Evolutionary conservation across 495 filamentous ascomycete genomes (phyloP).

Genomic region (Lentithecium fluviatile): DNA sequence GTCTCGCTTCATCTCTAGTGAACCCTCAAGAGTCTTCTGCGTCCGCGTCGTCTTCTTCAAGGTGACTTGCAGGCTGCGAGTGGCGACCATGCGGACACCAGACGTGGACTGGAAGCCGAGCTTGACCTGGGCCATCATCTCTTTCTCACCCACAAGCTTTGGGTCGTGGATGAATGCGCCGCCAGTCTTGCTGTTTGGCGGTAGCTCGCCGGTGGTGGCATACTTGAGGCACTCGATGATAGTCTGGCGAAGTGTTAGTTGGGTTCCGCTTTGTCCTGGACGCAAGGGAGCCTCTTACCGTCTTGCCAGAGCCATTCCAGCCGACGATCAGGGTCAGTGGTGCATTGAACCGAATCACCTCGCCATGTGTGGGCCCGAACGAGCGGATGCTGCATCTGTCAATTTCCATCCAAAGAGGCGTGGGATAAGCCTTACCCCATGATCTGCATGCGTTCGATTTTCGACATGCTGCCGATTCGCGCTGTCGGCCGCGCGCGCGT

Average conservation of each 20-base stretch:
- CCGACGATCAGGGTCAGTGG: constrained; percentile 95
- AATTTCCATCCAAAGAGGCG: constrained; percentile 1
- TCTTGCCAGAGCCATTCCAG: constrained; percentile 96
- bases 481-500: not conserved
- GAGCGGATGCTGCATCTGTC: constrained; percentile 69
- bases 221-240: constrained; percentile 99
- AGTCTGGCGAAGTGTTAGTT: constrained; percentile 52
- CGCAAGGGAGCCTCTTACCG: constrained; percentile 47
- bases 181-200: constrained; percentile 81
- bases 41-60: constrained; percentile 74
- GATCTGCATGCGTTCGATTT: constrained; percentile 87
- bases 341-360: constrained; percentile 85
- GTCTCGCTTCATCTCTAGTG: constrained; percentile 68
- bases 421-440: constrained; percentile 55
- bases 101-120: constrained; percentile 76
- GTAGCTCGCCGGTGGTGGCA: constrained; percentile 90
- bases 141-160: constrained; percentile 72
- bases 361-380: constrained; percentile 72
- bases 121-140: constrained; percentile 88
- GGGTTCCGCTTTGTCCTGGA: not conserved
- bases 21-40: constrained; percentile 78
- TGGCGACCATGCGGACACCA: constrained; percentile 74
- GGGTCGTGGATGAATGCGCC: constrained; percentile 98
- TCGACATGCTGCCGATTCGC: constrained; percentile 44
- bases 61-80: constrained; percentile 76